Evolutionary conservation across 495 filamentous ascomycete genomes (phyloP).

Genomic region (Xylaria grammica): DNA sequence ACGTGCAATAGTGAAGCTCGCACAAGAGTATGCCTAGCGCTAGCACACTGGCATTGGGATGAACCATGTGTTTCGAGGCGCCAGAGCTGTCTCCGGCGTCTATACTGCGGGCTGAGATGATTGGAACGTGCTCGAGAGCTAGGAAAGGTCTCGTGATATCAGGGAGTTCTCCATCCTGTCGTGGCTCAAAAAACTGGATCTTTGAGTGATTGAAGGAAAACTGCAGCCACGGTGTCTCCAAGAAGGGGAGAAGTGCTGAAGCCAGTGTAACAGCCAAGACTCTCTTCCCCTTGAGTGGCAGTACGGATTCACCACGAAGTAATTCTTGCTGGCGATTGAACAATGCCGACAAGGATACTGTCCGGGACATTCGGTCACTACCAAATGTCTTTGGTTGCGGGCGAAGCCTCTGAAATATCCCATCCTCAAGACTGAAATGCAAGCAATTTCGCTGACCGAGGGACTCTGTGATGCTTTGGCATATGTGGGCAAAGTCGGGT

Average conservation of each 20-base stretch:
- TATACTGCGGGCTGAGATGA: constrained; percentile 31
- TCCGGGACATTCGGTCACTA: constrained; percentile 28
- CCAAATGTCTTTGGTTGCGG: constrained; percentile 41
- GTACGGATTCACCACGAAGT: constrained; percentile 30
- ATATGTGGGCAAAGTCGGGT: not conserved
- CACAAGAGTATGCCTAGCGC: constrained; percentile 43
- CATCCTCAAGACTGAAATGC: constrained; percentile 34
- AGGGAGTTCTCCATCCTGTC: constrained; percentile 35
- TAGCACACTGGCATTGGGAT: constrained; percentile 42
- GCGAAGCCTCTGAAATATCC: constrained; percentile 35
- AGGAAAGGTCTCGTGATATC: constrained; percentile 41
- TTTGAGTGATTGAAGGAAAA: constrained; percentile 43
- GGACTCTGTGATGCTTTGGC: not conserved
- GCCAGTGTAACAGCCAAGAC: constrained; percentile 38
- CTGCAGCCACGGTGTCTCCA: constrained; percentile 43
- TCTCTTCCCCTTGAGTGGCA: constrained; percentile 39
- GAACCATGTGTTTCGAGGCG: constrained; percentile 33
- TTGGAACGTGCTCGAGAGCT: constrained; percentile 37
- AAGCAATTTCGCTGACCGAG: constrained; percentile 35
- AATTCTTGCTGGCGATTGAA: constrained; percentile 38
- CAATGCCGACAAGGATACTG: constrained; percentile 37
- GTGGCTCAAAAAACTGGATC: constrained; percentile 39
- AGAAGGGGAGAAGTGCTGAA: constrained; percentile 38
- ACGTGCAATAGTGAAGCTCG: constrained; percentile 44
- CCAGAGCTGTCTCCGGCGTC: constrained; percentile 6